Percentiles rank a stretch among this genome's conserved stretches.
Conservation (phyloP, 164 flowering plant genomes). For the Tetracentron sinense region DNA sequence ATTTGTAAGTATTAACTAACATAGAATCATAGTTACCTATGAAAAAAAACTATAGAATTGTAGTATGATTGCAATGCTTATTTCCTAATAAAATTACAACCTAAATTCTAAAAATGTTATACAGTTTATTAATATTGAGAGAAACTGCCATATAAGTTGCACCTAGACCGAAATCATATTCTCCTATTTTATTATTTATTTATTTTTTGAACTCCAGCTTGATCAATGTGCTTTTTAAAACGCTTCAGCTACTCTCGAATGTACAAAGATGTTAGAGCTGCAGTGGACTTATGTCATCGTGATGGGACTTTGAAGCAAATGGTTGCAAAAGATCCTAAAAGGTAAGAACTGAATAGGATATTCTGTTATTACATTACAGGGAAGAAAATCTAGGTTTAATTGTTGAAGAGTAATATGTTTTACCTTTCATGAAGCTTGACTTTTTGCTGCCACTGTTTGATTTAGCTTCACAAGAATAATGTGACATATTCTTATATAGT, state of each 20-base stretch:
- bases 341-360: constrained; percentile 31
- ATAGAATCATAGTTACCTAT: too few species aligned
- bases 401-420: background rate
- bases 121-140: background rate
- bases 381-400: background rate
- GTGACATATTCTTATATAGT: background rate
- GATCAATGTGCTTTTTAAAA: background rate
- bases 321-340: constrained; percentile 88
- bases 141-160: background rate
- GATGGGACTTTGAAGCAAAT: constrained; percentile 97
- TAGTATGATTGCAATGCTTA: background rate
- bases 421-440: background rate
- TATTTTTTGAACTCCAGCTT: background rate
- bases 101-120: too few species aligned
- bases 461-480: background rate
- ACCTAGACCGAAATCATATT: background rate
- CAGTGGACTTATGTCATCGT: constrained; percentile 96
- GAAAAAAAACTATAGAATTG: background rate
- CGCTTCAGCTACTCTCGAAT: constrained; percentile 67
- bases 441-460: background rate
- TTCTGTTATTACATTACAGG: too few species aligned
- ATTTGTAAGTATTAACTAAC: too few species aligned
- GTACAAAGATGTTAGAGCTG: constrained; percentile 95
- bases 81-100: background rate
- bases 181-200: background rate